A percentile compares a stretch with the other conserved stretches of the same genome.
Conservation (phyloP, 495 filamentous ascomycete genomes). For the Gamarada debralockiae region DNA sequence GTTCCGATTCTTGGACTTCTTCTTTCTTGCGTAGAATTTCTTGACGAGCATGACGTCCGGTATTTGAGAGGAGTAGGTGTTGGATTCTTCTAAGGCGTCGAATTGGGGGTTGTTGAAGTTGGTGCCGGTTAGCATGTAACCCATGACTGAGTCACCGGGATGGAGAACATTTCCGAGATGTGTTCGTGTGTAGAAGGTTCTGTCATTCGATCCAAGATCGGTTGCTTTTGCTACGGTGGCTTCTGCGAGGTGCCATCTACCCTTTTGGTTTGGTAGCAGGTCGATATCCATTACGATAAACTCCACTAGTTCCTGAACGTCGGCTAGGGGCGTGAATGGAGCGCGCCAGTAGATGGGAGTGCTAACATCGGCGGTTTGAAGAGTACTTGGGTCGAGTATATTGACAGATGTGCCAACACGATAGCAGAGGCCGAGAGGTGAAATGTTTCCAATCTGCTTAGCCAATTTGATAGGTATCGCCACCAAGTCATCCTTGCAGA, state of each 20-base stretch:
- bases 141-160: conserved; percentile 86
- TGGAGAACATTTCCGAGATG: conserved; percentile 87
- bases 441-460: conserved; percentile 79
- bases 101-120: conserved; percentile 88
- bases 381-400: conserved; percentile 83
- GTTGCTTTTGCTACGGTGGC: conserved; percentile 81
- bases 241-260: conserved; percentile 80
- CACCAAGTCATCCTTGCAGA: conserved; percentile 95
- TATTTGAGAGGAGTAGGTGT: conserved; percentile 66
- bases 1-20: conserved; percentile 75
- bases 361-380: conserved; percentile 83
- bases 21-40: conserved; percentile 87
- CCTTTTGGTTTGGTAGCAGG: conserved; percentile 65
- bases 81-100: conserved; percentile 70
- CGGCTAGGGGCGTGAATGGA: conserved; percentile 79
- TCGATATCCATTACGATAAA: conserved; percentile 97
- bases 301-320: conserved; percentile 80
- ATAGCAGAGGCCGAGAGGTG: conserved; percentile 76
- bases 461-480: conserved; percentile 88
- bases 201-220: conserved; percentile 85
- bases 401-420: conserved; percentile 87
- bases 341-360: conserved; percentile 80
- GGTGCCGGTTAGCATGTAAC: conserved; percentile 81
- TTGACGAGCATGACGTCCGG: conserved; percentile 94
- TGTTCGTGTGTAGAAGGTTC: conserved; percentile 79